phyloP scores from a whole-genome alignment of 2,329 filamentous ascomycete species.

The Aureobasidium sp. region DNA sequence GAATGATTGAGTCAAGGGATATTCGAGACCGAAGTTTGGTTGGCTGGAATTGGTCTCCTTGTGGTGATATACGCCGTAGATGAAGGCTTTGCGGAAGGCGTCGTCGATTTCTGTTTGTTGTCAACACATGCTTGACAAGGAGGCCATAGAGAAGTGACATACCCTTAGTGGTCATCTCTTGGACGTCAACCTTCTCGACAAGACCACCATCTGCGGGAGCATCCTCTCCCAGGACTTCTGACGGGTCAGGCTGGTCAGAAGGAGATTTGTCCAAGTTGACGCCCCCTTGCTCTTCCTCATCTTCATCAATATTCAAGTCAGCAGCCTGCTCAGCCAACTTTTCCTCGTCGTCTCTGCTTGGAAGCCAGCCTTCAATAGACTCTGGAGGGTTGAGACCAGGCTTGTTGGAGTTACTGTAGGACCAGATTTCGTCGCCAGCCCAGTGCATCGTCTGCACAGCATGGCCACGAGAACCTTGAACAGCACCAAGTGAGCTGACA shows the following conservation, averaged over 20 bases:
- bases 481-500: slow-evolving; percentile 45
- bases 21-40: slow-evolving; percentile 48
- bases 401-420: slow-evolving; percentile 48
- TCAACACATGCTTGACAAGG: slow-evolving; percentile 4
- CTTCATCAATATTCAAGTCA: slow-evolving; percentile 34
- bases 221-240: slow-evolving; percentile 13
- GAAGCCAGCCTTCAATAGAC: slow-evolving; percentile 43
- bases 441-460: slow-evolving; percentile 59
- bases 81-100: slow-evolving; percentile 55
- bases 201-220: slow-evolving; percentile 24
- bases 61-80: slow-evolving; percentile 54
- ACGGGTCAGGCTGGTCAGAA: background rate
- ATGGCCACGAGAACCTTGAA: slow-evolving; percentile 54
- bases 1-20: slow-evolving; percentile 56
- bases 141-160: slow-evolving; percentile 17
- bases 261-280: slow-evolving; percentile 29
- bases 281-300: slow-evolving; percentile 39
- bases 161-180: slow-evolving; percentile 50
- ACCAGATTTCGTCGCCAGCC: slow-evolving; percentile 62
- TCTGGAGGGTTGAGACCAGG: slow-evolving; percentile 47
- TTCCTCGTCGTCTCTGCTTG: slow-evolving; percentile 25
- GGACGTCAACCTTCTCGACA: slow-evolving; percentile 34
- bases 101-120: slow-evolving; percentile 54
- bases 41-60: slow-evolving; percentile 47
- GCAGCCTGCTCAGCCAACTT: slow-evolving; percentile 34